Percentiles rank a stretch among this genome's conserved stretches.
Conservation (phyloP, 495 filamentous ascomycete genomes). For the Pyronema domesticum region DNA sequence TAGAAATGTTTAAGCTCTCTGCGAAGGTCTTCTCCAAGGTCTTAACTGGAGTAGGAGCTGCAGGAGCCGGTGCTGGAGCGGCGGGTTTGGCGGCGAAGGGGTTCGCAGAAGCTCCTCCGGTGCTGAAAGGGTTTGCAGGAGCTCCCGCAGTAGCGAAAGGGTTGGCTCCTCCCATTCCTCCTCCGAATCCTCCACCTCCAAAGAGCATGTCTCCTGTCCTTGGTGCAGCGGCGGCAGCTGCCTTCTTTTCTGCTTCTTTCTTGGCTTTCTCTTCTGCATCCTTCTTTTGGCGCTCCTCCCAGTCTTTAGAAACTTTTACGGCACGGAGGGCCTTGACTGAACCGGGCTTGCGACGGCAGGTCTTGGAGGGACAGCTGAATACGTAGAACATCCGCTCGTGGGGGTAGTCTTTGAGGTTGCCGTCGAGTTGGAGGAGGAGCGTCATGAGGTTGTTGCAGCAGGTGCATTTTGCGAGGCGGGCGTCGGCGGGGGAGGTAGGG, state of each 20-base stretch:
- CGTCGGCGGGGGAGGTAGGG: slow-evolving; percentile 47
- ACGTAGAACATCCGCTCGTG: slow-evolving; percentile 79
- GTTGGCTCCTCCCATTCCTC: neutral
- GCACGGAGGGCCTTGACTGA: slow-evolving; percentile 56
- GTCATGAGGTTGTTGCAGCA: slow-evolving; percentile 71
- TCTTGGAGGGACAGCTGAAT: slow-evolving; percentile 57
- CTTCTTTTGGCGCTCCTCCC: slow-evolving; percentile 14
- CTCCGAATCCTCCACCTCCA: slow-evolving; percentile 22
- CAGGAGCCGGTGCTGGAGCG: slow-evolving; percentile 26
- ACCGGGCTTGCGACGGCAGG: slow-evolving; percentile 68
- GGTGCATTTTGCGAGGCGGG: slow-evolving; percentile 68
- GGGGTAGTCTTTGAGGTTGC: slow-evolving; percentile 62
- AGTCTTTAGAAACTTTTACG: slow-evolving; percentile 32
- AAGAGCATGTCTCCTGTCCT: slow-evolving; percentile 35
- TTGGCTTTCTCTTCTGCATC: slow-evolving; percentile 26
- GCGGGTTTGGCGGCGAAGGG: slow-evolving; percentile 43
- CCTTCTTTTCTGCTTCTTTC: slow-evolving; percentile 25
- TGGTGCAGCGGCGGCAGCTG: slow-evolving; percentile 11
- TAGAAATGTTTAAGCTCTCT: slow-evolving; percentile 37
- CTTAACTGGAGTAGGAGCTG: slow-evolving; percentile 21
- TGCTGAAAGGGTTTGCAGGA: slow-evolving; percentile 32
- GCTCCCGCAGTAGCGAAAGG: slow-evolving; percentile 15
- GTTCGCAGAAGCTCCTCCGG: slow-evolving; percentile 30
- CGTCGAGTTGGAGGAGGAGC: slow-evolving; percentile 78
- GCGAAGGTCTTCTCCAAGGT: slow-evolving; percentile 26